Evolutionary conservation across 192 early-diverging fungal genomes (phyloP), one percentile per base, ranked within the genome.

Genomic region (Linnemannia exigua): DNA sequence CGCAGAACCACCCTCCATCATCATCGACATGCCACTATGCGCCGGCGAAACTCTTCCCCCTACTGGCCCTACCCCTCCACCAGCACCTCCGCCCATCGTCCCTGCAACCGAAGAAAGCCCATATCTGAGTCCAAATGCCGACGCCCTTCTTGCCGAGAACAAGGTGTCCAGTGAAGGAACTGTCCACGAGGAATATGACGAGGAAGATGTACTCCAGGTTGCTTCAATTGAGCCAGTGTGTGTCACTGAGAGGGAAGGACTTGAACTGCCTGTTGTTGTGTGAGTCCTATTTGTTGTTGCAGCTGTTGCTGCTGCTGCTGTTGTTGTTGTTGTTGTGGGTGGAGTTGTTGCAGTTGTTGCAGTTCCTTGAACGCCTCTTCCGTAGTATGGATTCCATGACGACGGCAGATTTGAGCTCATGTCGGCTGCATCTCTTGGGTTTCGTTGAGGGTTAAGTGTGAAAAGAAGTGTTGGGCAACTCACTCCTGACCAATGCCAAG

Each of bases 131-230:
- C 82, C 82, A 74, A 84, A 70, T 11, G 72, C 63, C 1, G 77
- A 75, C 22, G 82, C 82, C 14, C 82, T 67, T 4, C 82, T 72
- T 5, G 72, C 72, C 36, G 68, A 70, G 63, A 74, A 79, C 15
- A 84, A 25, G 67, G n/a, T 75, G 5, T 84, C 82, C 20, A 84
- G 68, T 2, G 82, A 84, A 25, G 82, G 82, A 14, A 84, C 77
- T 31, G 77, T 74, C 82, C 82, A 84, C 15, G 77, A 79, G 0
- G 66, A 22, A 48, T 84, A 84, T 4, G 80, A 46, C 17, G 58
- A 44, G 12, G 58, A 20, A 2, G 58, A 17, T 14, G 77, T 12
- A 2, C 70, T 22, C 22, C 28, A 15, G 35, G 51, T 1, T 31
- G 12, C 22, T 54, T 54, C 52, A 25, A n/a, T 6, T n/a, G 52